These are phyloP conservation scores for Protomyces lactucae-debilis DNA, from an alignment of 1,139 yeast species.

Conservation along the genomic window DNA sequence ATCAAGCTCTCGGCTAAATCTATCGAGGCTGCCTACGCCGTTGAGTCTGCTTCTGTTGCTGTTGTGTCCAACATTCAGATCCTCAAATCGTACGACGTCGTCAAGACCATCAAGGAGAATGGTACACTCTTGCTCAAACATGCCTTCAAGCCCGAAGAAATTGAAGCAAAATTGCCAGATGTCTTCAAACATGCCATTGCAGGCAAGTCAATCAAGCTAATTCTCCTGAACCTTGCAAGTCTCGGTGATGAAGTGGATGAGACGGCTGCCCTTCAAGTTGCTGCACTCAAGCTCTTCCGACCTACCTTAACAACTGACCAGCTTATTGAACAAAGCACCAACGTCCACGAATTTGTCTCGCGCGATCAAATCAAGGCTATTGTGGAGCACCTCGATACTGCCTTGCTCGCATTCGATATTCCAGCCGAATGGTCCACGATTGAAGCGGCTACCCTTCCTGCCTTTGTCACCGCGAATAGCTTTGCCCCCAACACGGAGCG, in stretches of 20 bases:
- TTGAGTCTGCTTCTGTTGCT: constrained; percentile 59
- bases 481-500: constrained; percentile 38
- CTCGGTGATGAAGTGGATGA: constrained; percentile 49
- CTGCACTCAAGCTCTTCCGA: constrained; percentile 67
- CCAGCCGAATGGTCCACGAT: constrained; percentile 37
- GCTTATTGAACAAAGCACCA: constrained; percentile 72
- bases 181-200: constrained; percentile 55
- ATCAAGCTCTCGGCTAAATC: constrained; percentile 42
- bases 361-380: constrained; percentile 71
- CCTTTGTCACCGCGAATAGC: constrained; percentile 33
- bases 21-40: constrained; percentile 40
- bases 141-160: constrained; percentile 44
- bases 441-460: constrained; percentile 43
- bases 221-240: constrained; percentile 29
- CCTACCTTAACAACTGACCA: constrained; percentile 59
- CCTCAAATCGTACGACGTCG: constrained; percentile 55
- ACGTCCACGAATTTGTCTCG: constrained; percentile 76
- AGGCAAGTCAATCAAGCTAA: constrained; percentile 45
- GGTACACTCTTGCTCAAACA: constrained; percentile 54
- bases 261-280: constrained; percentile 67
- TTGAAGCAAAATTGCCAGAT: constrained; percentile 48
- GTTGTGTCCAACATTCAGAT: constrained; percentile 57
- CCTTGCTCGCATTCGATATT: constrained; percentile 40
- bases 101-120: constrained; percentile 54
- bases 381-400: constrained; percentile 37